Conservation (phyloP, 2,329 filamentous ascomycete species). For the Colletotrichum melonis region DNA sequence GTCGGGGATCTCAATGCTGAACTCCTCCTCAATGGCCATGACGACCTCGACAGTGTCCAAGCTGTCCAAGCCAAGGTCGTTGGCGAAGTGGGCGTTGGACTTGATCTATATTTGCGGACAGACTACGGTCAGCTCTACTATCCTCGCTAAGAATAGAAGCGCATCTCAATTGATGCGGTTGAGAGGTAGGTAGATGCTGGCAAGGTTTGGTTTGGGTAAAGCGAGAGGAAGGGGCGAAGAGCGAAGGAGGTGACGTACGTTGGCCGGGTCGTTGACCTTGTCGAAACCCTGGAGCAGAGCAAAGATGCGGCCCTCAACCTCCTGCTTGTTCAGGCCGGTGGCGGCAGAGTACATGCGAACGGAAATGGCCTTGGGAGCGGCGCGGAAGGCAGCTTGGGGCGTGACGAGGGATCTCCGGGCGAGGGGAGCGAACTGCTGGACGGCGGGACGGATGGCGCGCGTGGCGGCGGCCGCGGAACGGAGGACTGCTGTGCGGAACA, state of each 20-base stretch:
- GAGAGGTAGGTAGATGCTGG: background rate
- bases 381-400: constrained; percentile 66
- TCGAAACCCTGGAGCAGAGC: constrained; percentile 96
- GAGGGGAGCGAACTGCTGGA: constrained; percentile 65
- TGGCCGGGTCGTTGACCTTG: constrained; percentile 81
- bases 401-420: constrained; percentile 67
- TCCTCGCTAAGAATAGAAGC: background rate
- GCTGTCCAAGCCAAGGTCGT: constrained; percentile 96
- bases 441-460: constrained; percentile 60
- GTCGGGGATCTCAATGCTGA: constrained; percentile 96
- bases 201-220: background rate
- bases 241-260: constrained; percentile 59
- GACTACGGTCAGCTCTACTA: background rate
- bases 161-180: background rate
- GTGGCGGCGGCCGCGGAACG: constrained; percentile 75
- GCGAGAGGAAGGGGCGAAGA: no score
- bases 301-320: constrained; percentile 93
- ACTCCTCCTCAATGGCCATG: constrained; percentile 98
- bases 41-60: constrained; percentile 99
- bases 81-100: constrained; percentile 88
- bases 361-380: constrained; percentile 69
- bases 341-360: constrained; percentile 89
- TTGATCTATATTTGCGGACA: constrained; percentile 73
- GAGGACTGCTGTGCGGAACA: constrained; percentile 91
- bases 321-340: constrained; percentile 80